Percentiles rank a stretch among this genome's conserved stretches.
These are phyloP conservation scores for Aleurites moluccanus DNA, from an alignment of 441 rosid genomes.

Conservation along the genomic window DNA sequence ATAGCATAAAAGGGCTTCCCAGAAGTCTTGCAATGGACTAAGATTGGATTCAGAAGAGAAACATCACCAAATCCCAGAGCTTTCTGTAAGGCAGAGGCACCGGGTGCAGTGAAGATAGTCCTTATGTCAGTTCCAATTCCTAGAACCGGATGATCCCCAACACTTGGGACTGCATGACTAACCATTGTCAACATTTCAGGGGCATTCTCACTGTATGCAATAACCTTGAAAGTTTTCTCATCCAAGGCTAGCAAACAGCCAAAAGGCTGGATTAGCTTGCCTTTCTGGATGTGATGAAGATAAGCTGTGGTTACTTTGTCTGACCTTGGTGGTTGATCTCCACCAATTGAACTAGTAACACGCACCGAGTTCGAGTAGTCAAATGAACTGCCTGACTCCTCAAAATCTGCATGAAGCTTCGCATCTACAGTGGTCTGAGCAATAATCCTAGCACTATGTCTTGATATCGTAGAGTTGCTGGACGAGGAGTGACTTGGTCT, in stretches of 20 bases:
- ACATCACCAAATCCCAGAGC: constrained; percentile 90
- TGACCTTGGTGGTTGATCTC: constrained; percentile 59
- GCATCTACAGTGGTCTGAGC: constrained; percentile 97
- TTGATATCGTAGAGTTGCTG: constrained; percentile 67
- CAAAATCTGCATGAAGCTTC: constrained; percentile 85
- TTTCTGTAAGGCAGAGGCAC: constrained; percentile 85
- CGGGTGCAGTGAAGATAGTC: constrained; percentile 77
- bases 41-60: constrained; percentile 84
- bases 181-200: constrained; percentile 86
- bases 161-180: constrained; percentile 92
- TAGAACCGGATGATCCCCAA: constrained; percentile 83
- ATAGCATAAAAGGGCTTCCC: constrained; percentile 94
- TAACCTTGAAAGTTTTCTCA: constrained; percentile 79
- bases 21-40: constrained; percentile 91
- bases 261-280: constrained; percentile 90
- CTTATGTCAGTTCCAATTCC: constrained; percentile 75
- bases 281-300: constrained; percentile 94
- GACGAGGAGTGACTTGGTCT: constrained; percentile 80
- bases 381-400: constrained; percentile 88
- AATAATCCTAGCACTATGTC: constrained; percentile 82
- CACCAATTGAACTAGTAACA: constrained; percentile 39
- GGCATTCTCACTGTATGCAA: constrained; percentile 94
- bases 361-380: constrained; percentile 90
- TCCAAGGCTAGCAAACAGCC: constrained; percentile 95
- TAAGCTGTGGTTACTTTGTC: constrained; percentile 87